Evolutionary conservation across 495 filamentous ascomycete genomes (phyloP).

Genomic region (Echria macrotheca): DNA sequence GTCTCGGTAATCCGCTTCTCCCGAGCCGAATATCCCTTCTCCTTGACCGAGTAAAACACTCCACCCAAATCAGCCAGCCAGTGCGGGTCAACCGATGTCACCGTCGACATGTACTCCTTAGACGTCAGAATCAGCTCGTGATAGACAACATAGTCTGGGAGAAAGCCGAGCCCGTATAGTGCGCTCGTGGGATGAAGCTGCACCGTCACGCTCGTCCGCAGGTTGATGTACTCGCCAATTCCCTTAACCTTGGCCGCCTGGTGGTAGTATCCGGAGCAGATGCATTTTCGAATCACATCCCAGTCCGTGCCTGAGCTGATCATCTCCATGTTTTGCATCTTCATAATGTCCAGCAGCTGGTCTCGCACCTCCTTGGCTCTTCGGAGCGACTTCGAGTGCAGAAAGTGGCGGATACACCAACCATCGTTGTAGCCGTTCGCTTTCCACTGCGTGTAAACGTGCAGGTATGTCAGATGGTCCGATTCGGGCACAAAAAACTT

Average conservation of each 20-base stretch:
- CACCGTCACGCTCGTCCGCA: conserved; percentile 88
- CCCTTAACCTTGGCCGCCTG: conserved; percentile 97
- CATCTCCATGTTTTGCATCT: conserved; percentile 82
- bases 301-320: conserved; percentile 92
- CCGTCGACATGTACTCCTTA: conserved; percentile 98
- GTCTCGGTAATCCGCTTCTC: conserved; percentile 87
- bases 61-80: conserved; percentile 98
- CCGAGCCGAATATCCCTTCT: conserved; percentile 90
- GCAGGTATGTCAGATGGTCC: conserved; percentile 91
- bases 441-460: conserved; percentile 96
- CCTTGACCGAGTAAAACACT: conserved; percentile 98
- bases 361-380: conserved; percentile 90
- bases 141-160: conserved; percentile 96
- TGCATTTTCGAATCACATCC: conserved; percentile 92
- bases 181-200: conserved; percentile 91
- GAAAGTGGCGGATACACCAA: conserved; percentile 90
- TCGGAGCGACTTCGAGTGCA: conserved; percentile 86
- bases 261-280: conserved; percentile 96
- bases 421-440: conserved; percentile 81
- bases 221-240: conserved; percentile 93
- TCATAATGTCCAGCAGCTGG: conserved; percentile 93
- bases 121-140: conserved; percentile 96
- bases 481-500: conserved; percentile 98
- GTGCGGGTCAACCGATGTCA: conserved; percentile 93
- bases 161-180: conserved; percentile 84